Conservation (phyloP, 176 grass and related monocot species). For the Musa troglodytarum region DNA sequence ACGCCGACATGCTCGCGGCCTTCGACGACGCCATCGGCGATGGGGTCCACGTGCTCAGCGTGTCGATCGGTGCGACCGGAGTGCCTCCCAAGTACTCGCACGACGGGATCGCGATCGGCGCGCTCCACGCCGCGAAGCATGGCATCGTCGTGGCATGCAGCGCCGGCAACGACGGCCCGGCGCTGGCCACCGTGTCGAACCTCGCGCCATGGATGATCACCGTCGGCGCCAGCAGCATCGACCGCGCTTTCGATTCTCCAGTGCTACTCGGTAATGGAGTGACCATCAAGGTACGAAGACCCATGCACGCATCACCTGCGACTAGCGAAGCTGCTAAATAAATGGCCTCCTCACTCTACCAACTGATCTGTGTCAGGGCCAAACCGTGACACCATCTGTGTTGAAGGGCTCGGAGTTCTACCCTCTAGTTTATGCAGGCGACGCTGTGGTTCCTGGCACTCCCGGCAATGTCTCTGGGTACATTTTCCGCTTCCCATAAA, state of each 20-base stretch:
- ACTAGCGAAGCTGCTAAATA: too few species aligned
- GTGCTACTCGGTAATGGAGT: conserved; percentile 50
- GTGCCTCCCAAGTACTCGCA: conserved; percentile 18
- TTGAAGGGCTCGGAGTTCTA: conserved; percentile 31
- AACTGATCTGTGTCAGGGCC: conserved; percentile 33
- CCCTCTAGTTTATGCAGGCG: conserved; percentile 56
- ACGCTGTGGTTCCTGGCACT: conserved; percentile 58
- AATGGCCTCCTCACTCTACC: too few species aligned
- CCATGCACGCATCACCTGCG: too few species aligned
- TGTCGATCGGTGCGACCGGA: conserved; percentile 59
- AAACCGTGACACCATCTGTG: conserved; percentile 60
- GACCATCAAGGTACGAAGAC: conserved; percentile 34
- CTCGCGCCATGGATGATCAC: conserved; percentile 92
- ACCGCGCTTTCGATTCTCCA: conserved; percentile 54
- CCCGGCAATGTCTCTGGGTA: conserved; percentile 58
- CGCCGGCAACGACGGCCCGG: conserved; percentile 74
- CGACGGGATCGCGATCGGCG: conserved; percentile 72
- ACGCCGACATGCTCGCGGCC: conserved; percentile 91
- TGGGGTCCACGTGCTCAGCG: conserved; percentile 73
- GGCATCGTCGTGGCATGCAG: conserved; percentile 76
- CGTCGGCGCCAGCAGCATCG: conserved; percentile 88
- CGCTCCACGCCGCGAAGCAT: conserved; percentile 46
- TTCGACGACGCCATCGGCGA: conserved; percentile 90
- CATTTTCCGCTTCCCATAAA: not conserved
- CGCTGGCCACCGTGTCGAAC: conserved; percentile 54